phyloP scores from a whole-genome alignment of 495 filamentous ascomycete species.

The Tuber melanosporum region DNA sequence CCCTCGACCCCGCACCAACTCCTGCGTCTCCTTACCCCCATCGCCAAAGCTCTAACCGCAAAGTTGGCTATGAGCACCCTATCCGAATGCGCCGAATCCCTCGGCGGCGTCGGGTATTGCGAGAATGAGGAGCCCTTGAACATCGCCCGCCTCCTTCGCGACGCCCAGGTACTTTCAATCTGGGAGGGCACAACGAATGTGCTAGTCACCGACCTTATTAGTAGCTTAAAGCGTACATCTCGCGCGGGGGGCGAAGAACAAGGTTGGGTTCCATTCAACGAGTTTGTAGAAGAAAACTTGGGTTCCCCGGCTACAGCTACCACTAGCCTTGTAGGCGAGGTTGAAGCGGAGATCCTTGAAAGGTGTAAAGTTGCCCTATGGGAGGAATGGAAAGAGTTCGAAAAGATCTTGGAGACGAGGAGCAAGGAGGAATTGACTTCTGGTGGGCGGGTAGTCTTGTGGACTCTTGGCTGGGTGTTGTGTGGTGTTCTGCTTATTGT shows the following conservation, averaged over 20 bases:
- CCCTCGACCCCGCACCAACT: conserved; percentile 43
- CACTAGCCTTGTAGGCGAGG: conserved; percentile 15
- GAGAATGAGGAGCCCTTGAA: conserved; percentile 61
- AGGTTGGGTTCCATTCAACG: conserved; percentile 34
- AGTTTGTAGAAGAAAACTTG: conserved; percentile 39
- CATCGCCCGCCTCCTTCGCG: conserved; percentile 58
- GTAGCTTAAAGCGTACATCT: conserved; percentile 49
- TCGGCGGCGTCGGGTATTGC: conserved; percentile 72
- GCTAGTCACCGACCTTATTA: conserved; percentile 55
- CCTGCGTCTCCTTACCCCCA: conserved; percentile 58
- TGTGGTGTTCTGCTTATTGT: conserved; percentile 38
- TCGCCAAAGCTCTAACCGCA: conserved; percentile 60
- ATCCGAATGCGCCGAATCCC: conserved; percentile 60
- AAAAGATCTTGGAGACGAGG: conserved; percentile 27
- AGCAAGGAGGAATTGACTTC: conserved; percentile 37
- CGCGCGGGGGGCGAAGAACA: conserved; percentile 34
- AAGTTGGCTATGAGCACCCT: conserved; percentile 50
- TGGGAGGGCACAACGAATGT: conserved; percentile 77
- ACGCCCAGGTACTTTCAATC: conserved; percentile 59
- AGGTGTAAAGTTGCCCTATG: conserved; percentile 38
- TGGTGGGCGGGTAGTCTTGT: conserved; percentile 34
- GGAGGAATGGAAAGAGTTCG: conserved; percentile 37
- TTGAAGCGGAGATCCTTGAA: conserved; percentile 36
- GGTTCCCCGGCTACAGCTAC: conserved; percentile 25
- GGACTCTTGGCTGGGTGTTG: conserved; percentile 37